phyloP scores from a whole-genome alignment of 331 rosid genomes.

The Dryas integrifolia region DNA sequence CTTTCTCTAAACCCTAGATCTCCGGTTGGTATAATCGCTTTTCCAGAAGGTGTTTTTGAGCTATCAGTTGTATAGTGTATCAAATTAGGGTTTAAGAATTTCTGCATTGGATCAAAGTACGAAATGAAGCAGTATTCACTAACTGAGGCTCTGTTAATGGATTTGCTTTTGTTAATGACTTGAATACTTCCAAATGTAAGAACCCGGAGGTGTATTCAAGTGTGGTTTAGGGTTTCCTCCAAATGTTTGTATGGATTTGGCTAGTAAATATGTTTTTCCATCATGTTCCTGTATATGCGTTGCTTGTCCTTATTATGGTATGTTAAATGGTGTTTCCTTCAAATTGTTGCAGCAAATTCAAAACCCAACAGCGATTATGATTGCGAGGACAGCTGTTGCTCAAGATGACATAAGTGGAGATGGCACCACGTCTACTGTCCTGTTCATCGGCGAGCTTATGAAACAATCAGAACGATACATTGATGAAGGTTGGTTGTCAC shows the following conservation, averaged over 20 bases:
- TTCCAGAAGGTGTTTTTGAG: not conserved
- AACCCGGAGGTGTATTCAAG: too few relatives aligned
- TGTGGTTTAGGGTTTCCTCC: not conserved
- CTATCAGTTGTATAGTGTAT: not conserved
- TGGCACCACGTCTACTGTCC: conserved; percentile 92
- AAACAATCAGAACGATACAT: conserved; percentile 87
- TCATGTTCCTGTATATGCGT: not conserved
- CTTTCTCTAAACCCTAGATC: conserved; percentile 21
- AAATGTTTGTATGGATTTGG: not conserved
- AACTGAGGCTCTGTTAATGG: not conserved
- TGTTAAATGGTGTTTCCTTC: not conserved
- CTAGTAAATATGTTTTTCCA: not conserved
- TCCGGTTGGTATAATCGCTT: not conserved
- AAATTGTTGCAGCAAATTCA: conserved; percentile 78
- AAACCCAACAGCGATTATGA: conserved; percentile 94
- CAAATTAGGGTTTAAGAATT: conserved; percentile 3
- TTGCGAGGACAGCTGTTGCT: conserved; percentile 94
- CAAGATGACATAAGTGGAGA: conserved; percentile 95
- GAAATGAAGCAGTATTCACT: not conserved
- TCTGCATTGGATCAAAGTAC: not conserved
- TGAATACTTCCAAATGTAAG: not conserved
- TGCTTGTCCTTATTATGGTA: not conserved
- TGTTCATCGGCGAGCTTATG: conserved; percentile 97
- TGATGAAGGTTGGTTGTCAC: conserved; percentile 64
- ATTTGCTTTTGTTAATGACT: not conserved